Conservation (phyloP, 495 filamentous ascomycete species). For the Lasiosphaeria hispida region DNA sequence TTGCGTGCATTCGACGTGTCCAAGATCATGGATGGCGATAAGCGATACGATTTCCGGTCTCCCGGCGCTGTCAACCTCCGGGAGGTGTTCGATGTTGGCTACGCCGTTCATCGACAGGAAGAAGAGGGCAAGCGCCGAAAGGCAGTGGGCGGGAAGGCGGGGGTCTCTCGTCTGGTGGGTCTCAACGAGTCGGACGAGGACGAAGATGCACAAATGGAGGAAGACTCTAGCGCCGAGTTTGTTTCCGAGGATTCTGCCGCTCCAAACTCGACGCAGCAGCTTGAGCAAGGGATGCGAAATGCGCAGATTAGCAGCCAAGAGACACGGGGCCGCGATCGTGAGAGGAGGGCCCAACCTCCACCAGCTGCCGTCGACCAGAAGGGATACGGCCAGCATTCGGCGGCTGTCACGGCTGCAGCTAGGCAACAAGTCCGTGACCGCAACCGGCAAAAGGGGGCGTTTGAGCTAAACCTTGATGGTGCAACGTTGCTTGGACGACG, state of each 20-base stretch:
- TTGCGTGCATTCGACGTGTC: constrained; percentile 54
- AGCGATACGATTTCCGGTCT: constrained; percentile 88
- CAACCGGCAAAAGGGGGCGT: constrained; percentile 63
- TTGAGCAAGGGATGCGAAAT: constrained; percentile 82
- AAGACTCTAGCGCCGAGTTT: constrained; percentile 59
- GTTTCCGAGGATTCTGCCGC: constrained; percentile 54
- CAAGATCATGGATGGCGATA: constrained; percentile 57
- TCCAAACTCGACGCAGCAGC: constrained; percentile 59
- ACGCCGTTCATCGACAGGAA: constrained; percentile 93
- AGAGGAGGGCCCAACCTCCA: constrained; percentile 35
- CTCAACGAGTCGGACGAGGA: constrained; percentile 69
- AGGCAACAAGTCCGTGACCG: constrained; percentile 64
- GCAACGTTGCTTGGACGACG: constrained; percentile 83
- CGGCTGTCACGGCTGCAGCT: constrained; percentile 75
- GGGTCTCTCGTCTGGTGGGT: constrained; percentile 54
- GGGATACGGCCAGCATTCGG: constrained; percentile 81
- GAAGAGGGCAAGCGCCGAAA: constrained; percentile 92
- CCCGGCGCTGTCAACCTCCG: constrained; percentile 92
- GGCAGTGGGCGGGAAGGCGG: constrained; percentile 61
- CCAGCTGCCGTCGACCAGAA: constrained; percentile 48
- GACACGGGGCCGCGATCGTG: constrained; percentile 45
- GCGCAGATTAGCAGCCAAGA: constrained; percentile 67
- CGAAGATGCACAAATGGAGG: constrained; percentile 49
- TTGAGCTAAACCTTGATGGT: constrained; percentile 88
- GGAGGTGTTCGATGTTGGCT: constrained; percentile 95